A percentile compares a stretch with the other conserved stretches of the same genome.
Conservation (phyloP, 2,329 filamentous ascomycete species). For the Ilyonectria robusta region DNA sequence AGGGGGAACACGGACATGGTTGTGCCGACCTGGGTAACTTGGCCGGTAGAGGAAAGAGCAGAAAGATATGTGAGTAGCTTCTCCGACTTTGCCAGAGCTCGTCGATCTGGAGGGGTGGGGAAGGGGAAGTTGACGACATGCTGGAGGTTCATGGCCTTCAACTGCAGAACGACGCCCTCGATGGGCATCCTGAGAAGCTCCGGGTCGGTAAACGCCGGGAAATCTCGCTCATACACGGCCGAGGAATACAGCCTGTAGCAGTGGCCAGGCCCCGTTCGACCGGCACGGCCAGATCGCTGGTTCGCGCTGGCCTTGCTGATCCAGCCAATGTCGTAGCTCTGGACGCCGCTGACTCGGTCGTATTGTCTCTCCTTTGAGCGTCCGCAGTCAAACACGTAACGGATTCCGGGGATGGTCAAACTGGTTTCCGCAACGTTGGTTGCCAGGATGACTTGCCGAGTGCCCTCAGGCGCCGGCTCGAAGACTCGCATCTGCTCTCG, state of each 20-base stretch:
- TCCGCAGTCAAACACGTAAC: constrained; percentile 96
- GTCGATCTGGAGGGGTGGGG: constrained; percentile 86
- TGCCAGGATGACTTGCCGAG: constrained; percentile 88
- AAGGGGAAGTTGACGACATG: constrained; percentile 96
- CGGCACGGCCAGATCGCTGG: constrained; percentile 93
- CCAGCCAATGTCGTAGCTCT: constrained; percentile 96
- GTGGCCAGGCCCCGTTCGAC: constrained; percentile 94
- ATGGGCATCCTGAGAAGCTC: constrained; percentile 94
- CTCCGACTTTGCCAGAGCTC: constrained; percentile 86
- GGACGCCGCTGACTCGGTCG: constrained; percentile 89
- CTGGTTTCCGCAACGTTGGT: constrained; percentile 98
- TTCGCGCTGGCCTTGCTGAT: constrained; percentile 97
- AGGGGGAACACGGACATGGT: constrained; percentile 92
- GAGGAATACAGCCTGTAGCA: constrained; percentile 96
- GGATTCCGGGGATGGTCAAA: constrained; percentile 94
- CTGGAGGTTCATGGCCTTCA: constrained; percentile 94
- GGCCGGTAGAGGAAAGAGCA: constrained; percentile 79
- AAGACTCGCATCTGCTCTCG: constrained; percentile 94
- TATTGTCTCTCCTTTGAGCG: constrained; percentile 93
- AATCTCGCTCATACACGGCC: constrained; percentile 92
- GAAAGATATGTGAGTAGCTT: constrained; percentile 88
- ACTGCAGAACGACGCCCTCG: constrained; percentile 90
- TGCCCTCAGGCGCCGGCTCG: constrained; percentile 84
- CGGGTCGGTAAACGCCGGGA: constrained; percentile 86
- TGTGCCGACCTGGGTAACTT: constrained; percentile 83